Conservation (phyloP, 768 basidiomycete species). For the Leccinellum rugosiceps region DNA sequence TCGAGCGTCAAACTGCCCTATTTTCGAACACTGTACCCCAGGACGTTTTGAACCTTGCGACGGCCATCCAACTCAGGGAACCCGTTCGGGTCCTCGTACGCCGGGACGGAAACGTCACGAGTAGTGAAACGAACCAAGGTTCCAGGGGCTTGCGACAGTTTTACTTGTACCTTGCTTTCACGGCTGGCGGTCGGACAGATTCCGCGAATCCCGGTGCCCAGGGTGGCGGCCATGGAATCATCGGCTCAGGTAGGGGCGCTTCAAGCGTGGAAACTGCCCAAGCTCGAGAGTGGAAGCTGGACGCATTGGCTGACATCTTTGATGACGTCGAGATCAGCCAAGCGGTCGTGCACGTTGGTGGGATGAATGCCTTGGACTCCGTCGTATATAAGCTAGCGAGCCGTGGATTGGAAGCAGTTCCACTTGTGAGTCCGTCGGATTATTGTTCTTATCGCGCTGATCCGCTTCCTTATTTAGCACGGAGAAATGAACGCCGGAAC, state of each 20-base stretch:
- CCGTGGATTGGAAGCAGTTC: conserved; percentile 82
- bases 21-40: conserved; percentile 98
- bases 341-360: conserved; percentile 85
- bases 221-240: conserved; percentile 77
- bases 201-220: conserved; percentile 38
- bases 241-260: conserved; percentile 85
- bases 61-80: conserved; percentile 89
- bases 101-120: conserved; percentile 78
- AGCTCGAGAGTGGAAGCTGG: conserved; percentile 92
- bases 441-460: conserved; percentile 9
- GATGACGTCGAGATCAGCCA: conserved; percentile 82
- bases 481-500: conserved; percentile 89
- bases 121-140: conserved; percentile 64
- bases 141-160: conserved; percentile 89
- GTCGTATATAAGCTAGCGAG: conserved; percentile 89
- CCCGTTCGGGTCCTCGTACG: conserved; percentile 98
- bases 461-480: conserved; percentile 49
- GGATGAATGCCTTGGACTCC: conserved; percentile 80
- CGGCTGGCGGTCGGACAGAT: conserved; percentile 74
- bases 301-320: conserved; percentile 85
- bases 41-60: conserved; percentile 94
- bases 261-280: conserved; percentile 80
- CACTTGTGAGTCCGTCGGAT: conserved; percentile 60
- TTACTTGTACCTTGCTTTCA: conserved; percentile 95
- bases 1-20: conserved; percentile 88